Base-by-base conservation (phyloP, 768 basidiomycete genomes). In the Phylloporus scabripes region DNA sequence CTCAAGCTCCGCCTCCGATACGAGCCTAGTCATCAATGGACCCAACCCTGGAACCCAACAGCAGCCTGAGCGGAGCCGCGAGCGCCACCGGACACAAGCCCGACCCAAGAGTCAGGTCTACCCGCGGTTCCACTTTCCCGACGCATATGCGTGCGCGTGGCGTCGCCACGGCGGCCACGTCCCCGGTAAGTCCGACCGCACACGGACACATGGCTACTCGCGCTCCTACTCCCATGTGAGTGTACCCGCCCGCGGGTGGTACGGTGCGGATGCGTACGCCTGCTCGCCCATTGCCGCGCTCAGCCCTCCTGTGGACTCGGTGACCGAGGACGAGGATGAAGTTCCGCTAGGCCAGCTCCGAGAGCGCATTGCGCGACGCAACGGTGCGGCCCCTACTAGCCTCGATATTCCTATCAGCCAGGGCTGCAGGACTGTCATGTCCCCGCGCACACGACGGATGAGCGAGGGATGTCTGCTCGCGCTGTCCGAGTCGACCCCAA, bases 391-490 rank as follows among this genome's bases (percentile, higher is more conserved):
- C 6, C n/a, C 42, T 11, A 17, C 42, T 1, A 23, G 43, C 15
- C 15, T 37, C 6, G 42, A 17, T 3, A 29, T 29, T 29, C 28
- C 28, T 29, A 29, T 29, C 28, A 2, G n/a, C 5, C 45, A 21
- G 1, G 15, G 4, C 0, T 36, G 23, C 46, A 51, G 24, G 18
- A 2, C 31, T 2, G 20, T 3, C 20, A 17, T 42, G 31, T 50
- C 54, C 37, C 52, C 53, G 2, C 24, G 42, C 2, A 38, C 45
- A 14, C 49, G 50, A 29, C 15, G 51, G 26, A 53, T 49, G 53
- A 61, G 60, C 45, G 60, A 60, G 0, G 59, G 60, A 4, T 60
- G 56, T 39, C 29, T 60, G 33, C 37, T 58, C 21, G 52, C 52
- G 4, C 32, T 60, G 0, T 40, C 49, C 17, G 46, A 49, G 26